These are phyloP conservation scores for Huntiella moniliformis DNA, from an alignment of 2,329 filamentous ascomycete species.

Conservation along the genomic window DNA sequence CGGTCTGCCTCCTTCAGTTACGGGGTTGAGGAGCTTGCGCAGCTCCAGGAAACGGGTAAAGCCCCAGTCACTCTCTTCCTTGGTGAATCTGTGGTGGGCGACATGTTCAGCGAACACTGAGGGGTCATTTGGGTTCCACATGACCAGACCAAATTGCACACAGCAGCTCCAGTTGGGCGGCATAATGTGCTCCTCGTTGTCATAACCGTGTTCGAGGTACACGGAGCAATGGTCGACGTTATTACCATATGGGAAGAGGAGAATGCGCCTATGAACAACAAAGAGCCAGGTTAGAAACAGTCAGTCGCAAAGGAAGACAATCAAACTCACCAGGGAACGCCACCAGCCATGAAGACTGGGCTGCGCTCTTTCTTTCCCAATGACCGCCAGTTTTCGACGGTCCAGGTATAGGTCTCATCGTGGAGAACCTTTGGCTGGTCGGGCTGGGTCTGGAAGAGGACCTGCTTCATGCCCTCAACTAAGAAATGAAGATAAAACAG, in stretches of 20 bases:
- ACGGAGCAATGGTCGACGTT: conserved; percentile 86
- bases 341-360: conserved; percentile 69
- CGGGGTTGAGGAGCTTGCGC: conserved; percentile 64
- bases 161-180: conserved; percentile 94
- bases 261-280: conserved; percentile 49
- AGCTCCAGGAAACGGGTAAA: conserved; percentile 94
- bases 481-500: conserved; percentile 3
- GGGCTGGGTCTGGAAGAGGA: conserved; percentile 50
- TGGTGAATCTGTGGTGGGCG: conserved; percentile 90
- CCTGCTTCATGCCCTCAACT: conserved; percentile 74
- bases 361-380: conserved; percentile 69
- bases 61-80: conserved; percentile 94
- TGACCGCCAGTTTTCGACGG: conserved; percentile 64
- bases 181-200: conserved; percentile 37
- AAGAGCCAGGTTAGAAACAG: conserved; percentile 13
- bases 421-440: conserved; percentile 66
- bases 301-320: background rate
- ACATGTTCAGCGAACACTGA: conserved; percentile 60
- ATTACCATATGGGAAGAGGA: conserved; percentile 92
- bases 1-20: conserved; percentile 50
- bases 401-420: conserved; percentile 67
- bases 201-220: conserved; percentile 89
- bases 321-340: conserved; percentile 62
- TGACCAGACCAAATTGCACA: conserved; percentile 81
- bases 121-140: conserved; percentile 92